phyloP scores from a whole-genome alignment of 140 eudicot genomes.

The Artemisia princeps region DNA sequence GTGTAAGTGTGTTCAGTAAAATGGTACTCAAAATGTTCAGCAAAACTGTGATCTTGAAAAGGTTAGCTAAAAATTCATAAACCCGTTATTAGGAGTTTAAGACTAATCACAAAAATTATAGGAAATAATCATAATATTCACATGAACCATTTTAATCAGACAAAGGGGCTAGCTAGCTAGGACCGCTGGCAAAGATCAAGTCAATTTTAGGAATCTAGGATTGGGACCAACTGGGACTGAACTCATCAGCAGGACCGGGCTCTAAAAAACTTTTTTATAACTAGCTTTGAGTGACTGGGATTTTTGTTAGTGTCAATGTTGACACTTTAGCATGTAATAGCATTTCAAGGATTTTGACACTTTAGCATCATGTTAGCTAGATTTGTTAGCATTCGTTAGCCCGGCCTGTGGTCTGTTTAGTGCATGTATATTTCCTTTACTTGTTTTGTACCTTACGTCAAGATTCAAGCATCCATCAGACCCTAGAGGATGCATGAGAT shows the following conservation, averaged over 20 bases:
- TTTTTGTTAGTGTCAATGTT: not conserved
- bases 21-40: not conserved
- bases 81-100: too few species aligned
- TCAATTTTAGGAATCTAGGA: not conserved
- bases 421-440: too few species aligned
- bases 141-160: not conserved
- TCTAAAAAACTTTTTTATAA: not conserved
- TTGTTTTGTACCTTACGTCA: too few species aligned
- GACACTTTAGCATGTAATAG: not conserved
- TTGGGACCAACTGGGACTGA: not conserved
- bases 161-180: not conserved
- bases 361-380: not conserved
- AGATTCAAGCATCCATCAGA: too few species aligned
- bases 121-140: too few species aligned
- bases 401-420: not conserved
- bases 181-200: not conserved
- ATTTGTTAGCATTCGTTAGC: not conserved
- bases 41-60: not conserved
- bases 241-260: not conserved
- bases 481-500: too few species aligned
- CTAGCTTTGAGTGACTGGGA: not conserved
- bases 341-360: not conserved
- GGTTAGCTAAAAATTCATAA: not conserved
- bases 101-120: too few species aligned
- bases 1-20: too few species aligned